A percentile compares a stretch with the other conserved stretches of the same genome.
Conservation (phyloP, 176 grass and related monocot genomes). For the Aechmea fasciata region DNA sequence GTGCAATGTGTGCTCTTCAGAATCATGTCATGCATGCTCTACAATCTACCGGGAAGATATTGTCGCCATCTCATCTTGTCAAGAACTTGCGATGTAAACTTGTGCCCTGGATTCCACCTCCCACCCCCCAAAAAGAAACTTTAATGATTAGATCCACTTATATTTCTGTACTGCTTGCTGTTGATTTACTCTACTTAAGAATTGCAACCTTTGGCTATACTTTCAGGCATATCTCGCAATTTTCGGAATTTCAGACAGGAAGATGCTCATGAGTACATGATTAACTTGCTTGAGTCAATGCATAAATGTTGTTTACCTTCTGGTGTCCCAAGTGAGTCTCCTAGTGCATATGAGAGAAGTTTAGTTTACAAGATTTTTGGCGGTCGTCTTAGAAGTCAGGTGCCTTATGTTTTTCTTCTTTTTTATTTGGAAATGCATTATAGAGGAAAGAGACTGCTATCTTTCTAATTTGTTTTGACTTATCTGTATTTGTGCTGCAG, state of each 20-base stretch:
- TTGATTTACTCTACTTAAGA: not conserved
- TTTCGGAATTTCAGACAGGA: slow-evolving; percentile 90
- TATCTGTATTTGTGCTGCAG: slow-evolving; percentile 32
- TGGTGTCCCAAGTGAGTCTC: slow-evolving; percentile 71
- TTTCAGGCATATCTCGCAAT: slow-evolving; percentile 75
- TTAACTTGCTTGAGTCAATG: slow-evolving; percentile 97
- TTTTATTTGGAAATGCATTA: not conserved
- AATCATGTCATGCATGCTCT: slow-evolving; percentile 80
- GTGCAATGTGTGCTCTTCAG: slow-evolving; percentile 93
- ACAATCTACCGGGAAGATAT: slow-evolving; percentile 83
- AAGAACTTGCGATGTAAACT: slow-evolving; percentile 87
- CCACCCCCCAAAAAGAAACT: no score
- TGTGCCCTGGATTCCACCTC: not conserved
- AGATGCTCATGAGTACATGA: slow-evolving; percentile 97
- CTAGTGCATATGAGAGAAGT: slow-evolving; percentile 91
- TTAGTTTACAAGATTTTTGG: slow-evolving; percentile 97
- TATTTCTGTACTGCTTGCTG: not conserved
- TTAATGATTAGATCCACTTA: slow-evolving; percentile 2
- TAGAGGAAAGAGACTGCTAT: slow-evolving; percentile 4
- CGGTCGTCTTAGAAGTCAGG: slow-evolving; percentile 74
- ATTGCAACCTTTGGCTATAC: slow-evolving; percentile 27
- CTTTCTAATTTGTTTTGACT: not conserved
- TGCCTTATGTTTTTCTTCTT: slow-evolving; percentile 18
- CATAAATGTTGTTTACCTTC: slow-evolving; percentile 95
- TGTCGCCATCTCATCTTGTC: slow-evolving; percentile 63